A percentile compares a stretch with the other conserved stretches of the same genome.
phyloP scores from a whole-genome alignment of 1,284 basidiomycete species.

The Nidula niveotomentosa region DNA sequence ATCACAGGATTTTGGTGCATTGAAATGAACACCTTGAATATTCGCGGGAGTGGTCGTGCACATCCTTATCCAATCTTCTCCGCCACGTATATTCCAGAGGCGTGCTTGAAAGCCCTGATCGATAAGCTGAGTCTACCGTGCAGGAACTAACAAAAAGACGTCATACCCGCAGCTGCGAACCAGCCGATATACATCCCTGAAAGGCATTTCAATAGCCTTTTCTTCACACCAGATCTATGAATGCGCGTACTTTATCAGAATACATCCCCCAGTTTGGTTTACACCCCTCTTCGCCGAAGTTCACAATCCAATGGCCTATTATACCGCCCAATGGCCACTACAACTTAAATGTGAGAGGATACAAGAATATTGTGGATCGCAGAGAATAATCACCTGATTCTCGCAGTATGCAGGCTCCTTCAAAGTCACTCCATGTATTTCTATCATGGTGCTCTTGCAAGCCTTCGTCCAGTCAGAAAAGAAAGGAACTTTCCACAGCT shows the following conservation, averaged over 20 bases:
- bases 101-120: slow-evolving; percentile 23
- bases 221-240: not conserved
- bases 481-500: slow-evolving; percentile 19
- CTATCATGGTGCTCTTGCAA: slow-evolving; percentile 21
- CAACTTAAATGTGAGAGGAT: not conserved
- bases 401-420: slow-evolving; percentile 22
- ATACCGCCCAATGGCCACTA: slow-evolving; percentile 25
- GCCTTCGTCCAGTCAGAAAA: slow-evolving; percentile 19
- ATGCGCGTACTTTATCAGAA: slow-evolving; percentile 18
- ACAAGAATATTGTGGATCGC: too few relatives aligned
- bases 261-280: slow-evolving; percentile 23
- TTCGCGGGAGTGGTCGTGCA: slow-evolving; percentile 24
- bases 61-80: slow-evolving; percentile 20
- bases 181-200: slow-evolving; percentile 22
- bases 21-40: slow-evolving; percentile 15
- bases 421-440: slow-evolving; percentile 20
- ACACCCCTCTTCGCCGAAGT: slow-evolving; percentile 21
- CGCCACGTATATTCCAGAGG: slow-evolving; percentile 20
- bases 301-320: slow-evolving; percentile 24
- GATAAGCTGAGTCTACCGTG: not conserved
- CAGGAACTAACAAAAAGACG: not conserved
- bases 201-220: not conserved
- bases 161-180: slow-evolving; percentile 16
- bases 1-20: slow-evolving; percentile 21
- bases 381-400: slow-evolving; percentile 16